Evolutionary conservation across 768 basidiomycete genomes (phyloP), one percentile per base, ranked within the genome.

Genomic region (Mycena sanguinolenta): DNA sequence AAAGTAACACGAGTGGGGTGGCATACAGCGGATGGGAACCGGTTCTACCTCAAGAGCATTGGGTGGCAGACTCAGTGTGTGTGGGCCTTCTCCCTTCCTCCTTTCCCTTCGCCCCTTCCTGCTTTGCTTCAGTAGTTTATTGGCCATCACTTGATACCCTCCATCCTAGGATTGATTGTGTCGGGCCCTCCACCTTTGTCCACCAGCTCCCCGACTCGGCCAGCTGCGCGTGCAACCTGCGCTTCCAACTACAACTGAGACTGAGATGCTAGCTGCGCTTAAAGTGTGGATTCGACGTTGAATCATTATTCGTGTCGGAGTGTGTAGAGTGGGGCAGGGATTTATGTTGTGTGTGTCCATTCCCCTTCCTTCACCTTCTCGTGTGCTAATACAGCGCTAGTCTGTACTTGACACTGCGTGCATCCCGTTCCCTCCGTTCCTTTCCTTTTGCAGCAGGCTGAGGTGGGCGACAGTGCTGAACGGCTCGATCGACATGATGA

Each of bases 381-480:
- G 52, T 53, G 14, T 6, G 14, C 30, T 10, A 7, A 12, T 17
- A 23, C 32, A 97, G 96, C 72, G 89, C 97, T 66, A 96, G 97
- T 78, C 89, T 98, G 66, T 96, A 97, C 78, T 85, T 98, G 59
- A 86, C 95, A 3, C 83, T 96, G 17, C 96, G 44, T 46, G 19
- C 19, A 17, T 44, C 14, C 16, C n/a, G n/a, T n/a, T n/a, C n/a
- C 17, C 42, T 14, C 42, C 9, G 12, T 19, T 6, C 19, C 16
- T 44, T 44, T 6, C 10, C 2, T 7, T 8, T 8, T 3, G n/a
- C 21, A 46, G 6, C 8, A n/a, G 21, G 8, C 44, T 46, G 19
- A 46, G 21, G 7, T 14, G n/a, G n/a, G 3, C 2, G 3, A n/a
- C 44, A 46, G 44, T 92, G 4, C 77, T 88, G n/a, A 92, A 92